A percentile compares a stretch with the other conserved stretches of the same genome.
Conservation (phyloP, 2,329 filamentous ascomycete species). For the Ophiostoma sp. region DNA sequence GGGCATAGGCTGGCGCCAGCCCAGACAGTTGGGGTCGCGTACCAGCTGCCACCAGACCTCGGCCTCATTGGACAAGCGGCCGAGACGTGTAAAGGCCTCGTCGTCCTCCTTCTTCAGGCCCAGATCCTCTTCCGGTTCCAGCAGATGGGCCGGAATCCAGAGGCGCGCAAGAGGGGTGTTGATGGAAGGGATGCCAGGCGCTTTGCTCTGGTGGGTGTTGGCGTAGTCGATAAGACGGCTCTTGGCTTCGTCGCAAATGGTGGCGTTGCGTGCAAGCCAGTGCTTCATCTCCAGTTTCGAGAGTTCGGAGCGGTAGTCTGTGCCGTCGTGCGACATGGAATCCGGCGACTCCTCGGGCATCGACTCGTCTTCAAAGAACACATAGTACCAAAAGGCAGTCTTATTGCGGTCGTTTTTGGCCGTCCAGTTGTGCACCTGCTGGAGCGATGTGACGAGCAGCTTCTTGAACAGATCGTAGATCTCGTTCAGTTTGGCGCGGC, state of each 20-base stretch:
- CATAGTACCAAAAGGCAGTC: conserved; percentile 63
- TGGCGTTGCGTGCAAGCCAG: conserved; percentile 58
- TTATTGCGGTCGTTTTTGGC: conserved; percentile 65
- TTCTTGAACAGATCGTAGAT: conserved; percentile 64
- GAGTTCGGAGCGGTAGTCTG: conserved; percentile 50
- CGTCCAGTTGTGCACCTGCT: conserved; percentile 65
- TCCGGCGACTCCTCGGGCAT: conserved; percentile 46
- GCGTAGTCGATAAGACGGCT: conserved; percentile 53
- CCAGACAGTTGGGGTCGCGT: conserved; percentile 55
- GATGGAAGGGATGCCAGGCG: conserved; percentile 46
- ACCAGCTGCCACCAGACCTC: conserved; percentile 61
- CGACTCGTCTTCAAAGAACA: conserved; percentile 56
- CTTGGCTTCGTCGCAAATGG: conserved; percentile 52
- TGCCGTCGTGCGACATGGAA: conserved; percentile 45
- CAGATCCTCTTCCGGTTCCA: conserved; percentile 43
- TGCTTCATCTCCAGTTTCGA: conserved; percentile 58
- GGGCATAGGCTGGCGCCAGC: conserved; percentile 55
- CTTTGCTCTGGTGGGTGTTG: conserved; percentile 44
- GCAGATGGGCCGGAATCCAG: conserved; percentile 48
- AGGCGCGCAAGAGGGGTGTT: conserved; percentile 52
- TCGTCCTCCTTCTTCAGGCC: conserved; percentile 34
- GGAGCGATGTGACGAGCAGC: conserved; percentile 58
- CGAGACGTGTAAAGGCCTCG: conserved; percentile 40
- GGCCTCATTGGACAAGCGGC: conserved; percentile 58
- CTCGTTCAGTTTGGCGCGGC: conserved; percentile 54